Conservation (phyloP, 768 basidiomycete genomes). For the Suillus sp. region DNA sequence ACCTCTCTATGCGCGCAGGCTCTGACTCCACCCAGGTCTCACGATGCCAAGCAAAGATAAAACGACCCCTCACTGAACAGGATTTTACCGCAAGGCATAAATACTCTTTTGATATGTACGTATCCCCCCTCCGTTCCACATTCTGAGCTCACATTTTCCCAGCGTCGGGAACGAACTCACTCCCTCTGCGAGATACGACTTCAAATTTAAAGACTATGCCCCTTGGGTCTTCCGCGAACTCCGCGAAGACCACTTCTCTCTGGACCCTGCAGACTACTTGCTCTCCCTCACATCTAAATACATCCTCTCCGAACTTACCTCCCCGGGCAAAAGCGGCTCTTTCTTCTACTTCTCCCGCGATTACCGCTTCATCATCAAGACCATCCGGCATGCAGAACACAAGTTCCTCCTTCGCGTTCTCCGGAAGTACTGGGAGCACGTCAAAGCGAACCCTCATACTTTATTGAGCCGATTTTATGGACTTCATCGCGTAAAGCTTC, state of each 20-base stretch:
- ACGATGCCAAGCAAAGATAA: constrained; percentile 93
- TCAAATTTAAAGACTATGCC: constrained; percentile 99
- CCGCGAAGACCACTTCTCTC: constrained; percentile 90
- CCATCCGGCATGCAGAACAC: constrained; percentile 92
- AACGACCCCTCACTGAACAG: constrained; percentile 77
- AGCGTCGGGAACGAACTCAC: constrained; percentile 98
- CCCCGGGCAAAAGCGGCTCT: constrained; percentile 96
- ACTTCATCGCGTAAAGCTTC: constrained; percentile 95
- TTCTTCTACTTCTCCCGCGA: constrained; percentile 99
- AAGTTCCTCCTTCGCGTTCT: constrained; percentile 89
- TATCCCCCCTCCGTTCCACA: constrained; percentile 14
- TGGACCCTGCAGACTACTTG: constrained; percentile 97
- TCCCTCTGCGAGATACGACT: constrained; percentile 97
- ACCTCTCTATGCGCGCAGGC: constrained; percentile 8
- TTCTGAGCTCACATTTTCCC: constrained; percentile 16
- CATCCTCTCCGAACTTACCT: constrained; percentile 96
- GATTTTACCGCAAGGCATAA: constrained; percentile 92
- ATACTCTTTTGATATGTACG: constrained; percentile 95
- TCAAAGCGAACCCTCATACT: constrained; percentile 90
- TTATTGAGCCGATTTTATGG: constrained; percentile 95
- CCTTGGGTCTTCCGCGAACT: constrained; percentile 97
- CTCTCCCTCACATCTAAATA: constrained; percentile 96
- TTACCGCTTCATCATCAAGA: constrained; percentile 99
- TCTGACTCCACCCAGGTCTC: constrained; percentile 65
- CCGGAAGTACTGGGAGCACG: constrained; percentile 80